Base-by-base conservation (phyloP, 495 filamentous ascomycete species). In the Copromyces sp. region DNA sequence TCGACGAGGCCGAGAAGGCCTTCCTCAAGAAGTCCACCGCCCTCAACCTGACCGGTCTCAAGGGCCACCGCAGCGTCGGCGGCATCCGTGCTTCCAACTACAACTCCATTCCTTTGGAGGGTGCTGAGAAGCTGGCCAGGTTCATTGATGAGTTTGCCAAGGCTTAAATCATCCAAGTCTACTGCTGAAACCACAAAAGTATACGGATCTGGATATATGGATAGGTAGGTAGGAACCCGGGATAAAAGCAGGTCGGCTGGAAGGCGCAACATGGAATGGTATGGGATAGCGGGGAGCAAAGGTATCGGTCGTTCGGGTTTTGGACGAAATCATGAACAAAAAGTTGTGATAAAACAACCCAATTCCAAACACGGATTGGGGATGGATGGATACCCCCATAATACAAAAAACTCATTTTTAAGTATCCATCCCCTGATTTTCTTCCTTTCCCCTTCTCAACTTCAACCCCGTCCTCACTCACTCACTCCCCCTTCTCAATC, bases 41-140 rank as follows among this genome's bases (percentile, higher is more conserved):
- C 75, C 82, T 81, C 44, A 86, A 88, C 12, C 81, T 96, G 47
- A 85, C 86, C 40, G 93, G 93, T 14, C 80, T 95, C 76, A 95
- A 94, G 82, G 93, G 92, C 0, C 93, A 96, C 81, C 83, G 93
- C 71, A 93, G 90, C 73, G 90, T 96, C 2, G 91, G 92, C 47
- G 91, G 92, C 73, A 89, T 92, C 70, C 83, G 89, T 24, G 85
- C 87, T 41, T 86, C 82, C 74, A 90, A 89, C 74, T 91, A 91
- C 81, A 92, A 92, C 78, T 89, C 89, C 9, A 86, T 92, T 59
- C 77, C 87, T 3, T 77, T 88, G 40, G 84, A 81, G 9, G 89
- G 84, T 6, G 88, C 87, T 5, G 82, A 89, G 79, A 90, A 87
- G 76, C 82, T 93, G 29, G 86, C 83, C 40, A 78, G 76, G 8